These are phyloP conservation scores for Saccharum spontaneum DNA, from an alignment of 176 grass and related monocot species.

Conservation along the genomic window DNA sequence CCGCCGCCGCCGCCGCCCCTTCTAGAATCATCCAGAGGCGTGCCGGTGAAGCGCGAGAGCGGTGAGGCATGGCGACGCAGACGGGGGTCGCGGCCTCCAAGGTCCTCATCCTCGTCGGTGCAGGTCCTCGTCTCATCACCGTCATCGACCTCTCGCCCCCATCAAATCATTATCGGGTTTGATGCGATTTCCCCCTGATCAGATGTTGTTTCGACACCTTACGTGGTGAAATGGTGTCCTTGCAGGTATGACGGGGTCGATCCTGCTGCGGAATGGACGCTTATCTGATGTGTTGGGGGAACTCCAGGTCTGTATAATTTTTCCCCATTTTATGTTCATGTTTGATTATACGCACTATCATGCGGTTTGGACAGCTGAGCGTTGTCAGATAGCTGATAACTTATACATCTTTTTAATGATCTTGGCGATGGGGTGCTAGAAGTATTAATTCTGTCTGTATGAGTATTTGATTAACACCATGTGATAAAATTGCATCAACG, in stretches of 20 bases:
- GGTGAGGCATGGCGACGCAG: conserved; percentile 73
- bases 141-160: neutral
- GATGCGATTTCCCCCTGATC: conserved; percentile 4
- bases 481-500: neutral
- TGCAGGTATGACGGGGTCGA: conserved; percentile 78
- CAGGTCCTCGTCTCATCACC: conserved; percentile 46
- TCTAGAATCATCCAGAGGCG: conserved; percentile 35
- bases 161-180: neutral
- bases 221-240: neutral
- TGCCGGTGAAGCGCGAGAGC: neutral
- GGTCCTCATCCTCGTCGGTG: conserved; percentile 83
- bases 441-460: neutral
- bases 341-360: neutral
- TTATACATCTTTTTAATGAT: neutral
- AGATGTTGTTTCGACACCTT: neutral
- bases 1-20: neutral
- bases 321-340: neutral
- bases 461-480: neutral
- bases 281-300: conserved; percentile 81
- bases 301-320: conserved; percentile 56
- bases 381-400: neutral
- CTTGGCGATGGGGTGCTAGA: neutral
- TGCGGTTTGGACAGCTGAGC: neutral
- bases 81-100: conserved; percentile 79
- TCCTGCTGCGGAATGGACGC: conserved; percentile 79